Conservation (phyloP, 176 grass and related monocot species). For the Calamus simplicifolius region DNA sequence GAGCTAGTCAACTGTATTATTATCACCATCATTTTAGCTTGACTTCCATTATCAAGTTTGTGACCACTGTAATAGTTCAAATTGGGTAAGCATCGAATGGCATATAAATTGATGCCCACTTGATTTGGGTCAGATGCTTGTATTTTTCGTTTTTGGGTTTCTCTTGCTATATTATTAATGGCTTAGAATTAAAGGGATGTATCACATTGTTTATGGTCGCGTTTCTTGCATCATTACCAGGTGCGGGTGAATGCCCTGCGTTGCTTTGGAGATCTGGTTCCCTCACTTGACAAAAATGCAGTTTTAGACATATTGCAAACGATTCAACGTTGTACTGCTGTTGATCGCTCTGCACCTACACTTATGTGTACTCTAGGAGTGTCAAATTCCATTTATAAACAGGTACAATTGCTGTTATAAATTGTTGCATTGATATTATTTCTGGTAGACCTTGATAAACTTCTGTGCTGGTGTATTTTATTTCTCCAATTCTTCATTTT, state of each 20-base stretch:
- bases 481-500: neutral
- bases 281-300: constrained; percentile 78
- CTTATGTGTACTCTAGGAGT: constrained; percentile 98
- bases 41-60: too few species aligned
- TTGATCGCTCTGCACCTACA: constrained; percentile 88
- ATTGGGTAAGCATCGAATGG: too few species aligned
- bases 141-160: too few species aligned
- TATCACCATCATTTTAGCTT: too few species aligned
- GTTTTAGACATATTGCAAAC: constrained; percentile 76
- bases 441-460: too few species aligned
- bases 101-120: too few species aligned
- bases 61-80: too few species aligned
- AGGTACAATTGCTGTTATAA: constrained; percentile 40
- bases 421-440: neutral
- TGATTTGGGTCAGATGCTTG: too few species aligned
- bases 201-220: too few species aligned
- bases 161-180: too few species aligned
- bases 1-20: too few species aligned
- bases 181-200: too few species aligned
- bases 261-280: constrained; percentile 93
- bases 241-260: constrained; percentile 91
- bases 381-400: constrained; percentile 82
- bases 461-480: neutral
- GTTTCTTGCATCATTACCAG: constrained; percentile 32
- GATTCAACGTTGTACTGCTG: constrained; percentile 72